Evolutionary conservation across 2,329 filamentous ascomycete genomes (phyloP), one percentile per base, ranked within the genome.

Genomic region (Paraphaeosphaeria sporulosa): DNA sequence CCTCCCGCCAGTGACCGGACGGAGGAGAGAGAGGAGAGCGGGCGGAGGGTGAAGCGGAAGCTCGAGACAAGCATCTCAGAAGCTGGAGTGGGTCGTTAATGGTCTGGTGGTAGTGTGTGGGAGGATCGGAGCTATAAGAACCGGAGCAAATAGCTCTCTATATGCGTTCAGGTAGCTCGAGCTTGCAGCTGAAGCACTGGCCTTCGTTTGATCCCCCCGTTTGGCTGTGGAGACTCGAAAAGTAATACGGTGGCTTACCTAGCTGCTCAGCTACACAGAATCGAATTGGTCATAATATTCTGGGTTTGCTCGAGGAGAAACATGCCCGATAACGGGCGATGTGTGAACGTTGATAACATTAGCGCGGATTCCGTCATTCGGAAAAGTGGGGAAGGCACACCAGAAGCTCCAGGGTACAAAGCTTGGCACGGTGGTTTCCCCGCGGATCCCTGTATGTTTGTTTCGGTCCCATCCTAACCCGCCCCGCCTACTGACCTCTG

Each of bases 21-120:
- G 44, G 63, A 62, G 17, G 68, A 44, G 27, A 63, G 44, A 40
- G 62, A 61, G 40, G 69, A 62, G 49, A 71, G 55, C 0, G 70
- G 67, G 6, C 67, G 72, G 47, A 72, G 55, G 47, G 68, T 57
- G 60, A 64, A 66, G 57, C 70, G 71, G 58, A 74, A 66, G 63
- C 52, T 67, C 56, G 70, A 54, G 60, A 76, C 59, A 43, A 75
- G 67, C 74, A 76, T 76, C 3, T 46, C 68, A 62, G 56, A 64
- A 66, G 69, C 64, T 69, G 66, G 50, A 62, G 60, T 58, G 47
- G 54, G 42, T 56, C 30, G 38, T 55, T 46, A 42, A 57, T 56
- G 40, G 50, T 57, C 19, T 40, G 44, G 44, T 53, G 36, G 32
- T 34, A 30, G 54, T 32, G 46, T 55, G 38, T 42, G 38, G 25